phyloP scores from a whole-genome alignment of 2,329 filamentous ascomycete species.

The Ophiocordyceps camponoti-floridani region DNA sequence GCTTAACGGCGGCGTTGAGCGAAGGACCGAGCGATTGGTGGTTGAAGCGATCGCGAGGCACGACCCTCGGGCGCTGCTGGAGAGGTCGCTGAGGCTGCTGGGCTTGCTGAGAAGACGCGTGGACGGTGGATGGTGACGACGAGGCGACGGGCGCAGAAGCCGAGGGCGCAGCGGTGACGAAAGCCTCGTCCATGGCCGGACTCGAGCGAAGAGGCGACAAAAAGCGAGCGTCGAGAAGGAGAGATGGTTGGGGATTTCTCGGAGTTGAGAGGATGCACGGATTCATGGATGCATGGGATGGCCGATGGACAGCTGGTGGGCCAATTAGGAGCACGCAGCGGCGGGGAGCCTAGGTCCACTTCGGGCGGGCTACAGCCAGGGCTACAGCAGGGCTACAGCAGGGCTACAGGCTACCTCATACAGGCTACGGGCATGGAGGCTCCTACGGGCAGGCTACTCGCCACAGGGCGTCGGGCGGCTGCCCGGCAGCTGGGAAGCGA shows the following conservation, averaged over 20 bases:
- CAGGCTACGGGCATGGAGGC: too few species aligned
- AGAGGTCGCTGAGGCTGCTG: slow-evolving; percentile 5
- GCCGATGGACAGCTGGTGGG: too few species aligned
- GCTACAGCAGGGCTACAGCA: too few species aligned
- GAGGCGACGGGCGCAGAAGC: not conserved
- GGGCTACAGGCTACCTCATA: too few species aligned
- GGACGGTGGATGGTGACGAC: not conserved
- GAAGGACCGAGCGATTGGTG: slow-evolving; percentile 48
- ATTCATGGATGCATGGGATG: too few species aligned
- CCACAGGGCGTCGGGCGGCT: not conserved
- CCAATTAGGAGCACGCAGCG: too few species aligned
- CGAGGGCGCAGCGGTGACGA: not conserved
- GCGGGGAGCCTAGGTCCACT: too few species aligned
- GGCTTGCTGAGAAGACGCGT: slow-evolving; percentile 5
- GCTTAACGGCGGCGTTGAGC: slow-evolving; percentile 47
- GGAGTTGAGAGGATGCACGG: not conserved
- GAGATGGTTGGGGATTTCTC: too few species aligned
- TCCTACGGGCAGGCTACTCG: too few species aligned
- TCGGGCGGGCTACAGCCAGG: too few species aligned
- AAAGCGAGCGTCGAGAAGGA: not conserved
- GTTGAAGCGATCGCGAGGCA: slow-evolving; percentile 35
- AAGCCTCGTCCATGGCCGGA: not conserved
- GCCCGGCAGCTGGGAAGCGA: not conserved
- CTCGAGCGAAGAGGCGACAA: not conserved
- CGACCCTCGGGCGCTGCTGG: slow-evolving; percentile 9